These are phyloP conservation scores for Kwoniella dejecticola DNA, from an alignment of 768 basidiomycete genomes.

Conservation along the genomic window DNA sequence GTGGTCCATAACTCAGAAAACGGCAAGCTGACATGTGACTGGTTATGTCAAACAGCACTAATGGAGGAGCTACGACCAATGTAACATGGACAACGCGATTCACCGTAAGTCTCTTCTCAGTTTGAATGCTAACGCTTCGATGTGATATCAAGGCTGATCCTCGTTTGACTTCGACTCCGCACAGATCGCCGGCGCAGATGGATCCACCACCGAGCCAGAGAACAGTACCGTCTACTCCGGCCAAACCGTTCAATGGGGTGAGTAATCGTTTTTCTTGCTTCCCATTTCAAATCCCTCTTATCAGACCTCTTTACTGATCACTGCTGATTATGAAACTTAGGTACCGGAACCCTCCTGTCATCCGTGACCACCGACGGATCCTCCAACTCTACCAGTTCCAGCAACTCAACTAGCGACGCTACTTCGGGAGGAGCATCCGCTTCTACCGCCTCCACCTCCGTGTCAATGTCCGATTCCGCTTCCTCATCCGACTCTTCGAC, in stretches of 20 bases:
- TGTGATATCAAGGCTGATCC: neutral
- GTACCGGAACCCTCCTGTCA: constrained; percentile 37
- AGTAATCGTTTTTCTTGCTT: constrained; percentile 1
- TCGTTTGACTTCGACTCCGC: neutral
- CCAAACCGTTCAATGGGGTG: constrained; percentile 47
- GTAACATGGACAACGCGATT: constrained; percentile 52
- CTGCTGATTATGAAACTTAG: neutral
- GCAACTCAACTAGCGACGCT: constrained; percentile 14
- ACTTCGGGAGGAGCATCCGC: neutral
- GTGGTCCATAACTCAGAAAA: neutral
- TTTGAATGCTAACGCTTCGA: neutral
- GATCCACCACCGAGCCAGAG: constrained; percentile 41
- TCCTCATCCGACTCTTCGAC: constrained; percentile 19
- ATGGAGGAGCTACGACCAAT: constrained; percentile 32
- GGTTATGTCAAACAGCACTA: constrained; percentile 27
- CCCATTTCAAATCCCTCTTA: constrained; percentile 6
- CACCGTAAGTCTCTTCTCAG: constrained; percentile 40
- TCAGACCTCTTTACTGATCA: constrained; percentile 12
- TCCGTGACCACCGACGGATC: constrained; percentile 29
- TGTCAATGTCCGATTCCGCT: constrained; percentile 20
- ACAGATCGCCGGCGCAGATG: constrained; percentile 52
- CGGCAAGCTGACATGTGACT: neutral
- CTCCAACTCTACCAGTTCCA: constrained; percentile 18
- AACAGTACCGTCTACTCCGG: constrained; percentile 47
- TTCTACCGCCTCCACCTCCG: constrained; percentile 11